Conservation (phyloP, 306 rosid species). For the Trichosanthes truncata region DNA sequence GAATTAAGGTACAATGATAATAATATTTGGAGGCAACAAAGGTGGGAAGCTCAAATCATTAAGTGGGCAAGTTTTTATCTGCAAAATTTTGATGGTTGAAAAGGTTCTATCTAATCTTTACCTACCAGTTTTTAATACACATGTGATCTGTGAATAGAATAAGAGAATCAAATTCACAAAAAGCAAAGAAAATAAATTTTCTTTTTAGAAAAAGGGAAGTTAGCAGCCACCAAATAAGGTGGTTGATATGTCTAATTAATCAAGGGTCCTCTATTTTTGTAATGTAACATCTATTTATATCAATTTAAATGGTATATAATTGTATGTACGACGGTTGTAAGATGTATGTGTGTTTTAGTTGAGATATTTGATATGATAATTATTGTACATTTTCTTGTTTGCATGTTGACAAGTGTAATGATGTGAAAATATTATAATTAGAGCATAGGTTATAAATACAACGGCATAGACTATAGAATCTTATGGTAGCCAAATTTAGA, state of each 20-base stretch:
- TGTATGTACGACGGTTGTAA: no score
- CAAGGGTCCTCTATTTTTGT: conserved; percentile 14
- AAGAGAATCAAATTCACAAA: background rate
- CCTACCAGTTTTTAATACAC: background rate
- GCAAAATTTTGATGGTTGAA: background rate
- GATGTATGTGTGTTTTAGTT: background rate
- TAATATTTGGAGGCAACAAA: conserved; percentile 10
- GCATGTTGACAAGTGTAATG: no score
- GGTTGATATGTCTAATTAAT: conserved; percentile 29
- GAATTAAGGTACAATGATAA: conserved; percentile 7
- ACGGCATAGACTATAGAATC: no score
- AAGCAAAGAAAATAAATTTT: background rate
- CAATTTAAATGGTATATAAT: background rate
- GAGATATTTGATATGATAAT: background rate
- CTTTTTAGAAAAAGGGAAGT: background rate
- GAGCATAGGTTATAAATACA: no score
- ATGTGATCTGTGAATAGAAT: background rate
- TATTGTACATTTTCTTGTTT: background rate
- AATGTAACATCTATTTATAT: background rate
- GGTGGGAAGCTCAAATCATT: conserved; percentile 5
- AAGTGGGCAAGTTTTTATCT: background rate
- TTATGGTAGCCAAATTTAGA: background rate
- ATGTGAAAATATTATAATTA: no score
- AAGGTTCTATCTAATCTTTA: conserved; percentile 2
- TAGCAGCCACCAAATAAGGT: conserved; percentile 11